phyloP scores from a whole-genome alignment of 78 protist genomes.

The Polysphondylium violaceum region DNA sequence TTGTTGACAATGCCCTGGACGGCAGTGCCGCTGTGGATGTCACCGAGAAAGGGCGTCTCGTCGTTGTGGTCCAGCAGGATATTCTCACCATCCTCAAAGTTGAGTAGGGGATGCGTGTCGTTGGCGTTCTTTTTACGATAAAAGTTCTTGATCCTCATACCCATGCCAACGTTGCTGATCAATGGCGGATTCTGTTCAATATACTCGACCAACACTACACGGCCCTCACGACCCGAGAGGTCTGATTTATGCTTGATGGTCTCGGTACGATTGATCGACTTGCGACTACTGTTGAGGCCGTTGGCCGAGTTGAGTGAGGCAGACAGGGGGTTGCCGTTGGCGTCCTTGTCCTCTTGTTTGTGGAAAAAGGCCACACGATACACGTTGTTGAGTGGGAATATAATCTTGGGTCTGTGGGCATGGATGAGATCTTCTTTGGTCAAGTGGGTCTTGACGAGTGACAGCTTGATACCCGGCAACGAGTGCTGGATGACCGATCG shows the following conservation, averaged over 20 bases:
- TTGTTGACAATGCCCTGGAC: conserved; percentile 70
- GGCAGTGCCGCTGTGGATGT: conserved; percentile 70
- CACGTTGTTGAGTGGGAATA: conserved; percentile 8
- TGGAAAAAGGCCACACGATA: conserved; percentile 32
- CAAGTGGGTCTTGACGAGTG: conserved; percentile 61
- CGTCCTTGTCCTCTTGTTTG: conserved; percentile 30
- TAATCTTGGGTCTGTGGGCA: conserved; percentile 46
- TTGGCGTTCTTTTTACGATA: conserved; percentile 33
- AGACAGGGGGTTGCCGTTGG: conserved; percentile 5
- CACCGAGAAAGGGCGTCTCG: conserved; percentile 85
- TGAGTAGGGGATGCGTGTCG: conserved; percentile 24
- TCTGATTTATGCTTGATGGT: conserved; percentile 70
- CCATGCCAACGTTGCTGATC: conserved; percentile 84
- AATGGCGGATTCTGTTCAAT: conserved; percentile 84
- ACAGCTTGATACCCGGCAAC: conserved; percentile 71
- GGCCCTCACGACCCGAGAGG: conserved; percentile 85
- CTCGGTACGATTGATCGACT: background rate
- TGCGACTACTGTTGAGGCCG: background rate
- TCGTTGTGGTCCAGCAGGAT: conserved; percentile 62
- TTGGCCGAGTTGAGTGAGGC: too few relatives aligned
- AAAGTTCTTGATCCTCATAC: conserved; percentile 60
- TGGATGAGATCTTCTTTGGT: conserved; percentile 26
- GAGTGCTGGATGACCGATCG: conserved; percentile 60
- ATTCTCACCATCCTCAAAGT: conserved; percentile 77
- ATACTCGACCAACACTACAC: conserved; percentile 80